A percentile compares a stretch with the other conserved stretches of the same genome.
Evolutionary conservation across 176 grass and related monocot genomes (phyloP).

Genomic region (Eleusine indica): DNA sequence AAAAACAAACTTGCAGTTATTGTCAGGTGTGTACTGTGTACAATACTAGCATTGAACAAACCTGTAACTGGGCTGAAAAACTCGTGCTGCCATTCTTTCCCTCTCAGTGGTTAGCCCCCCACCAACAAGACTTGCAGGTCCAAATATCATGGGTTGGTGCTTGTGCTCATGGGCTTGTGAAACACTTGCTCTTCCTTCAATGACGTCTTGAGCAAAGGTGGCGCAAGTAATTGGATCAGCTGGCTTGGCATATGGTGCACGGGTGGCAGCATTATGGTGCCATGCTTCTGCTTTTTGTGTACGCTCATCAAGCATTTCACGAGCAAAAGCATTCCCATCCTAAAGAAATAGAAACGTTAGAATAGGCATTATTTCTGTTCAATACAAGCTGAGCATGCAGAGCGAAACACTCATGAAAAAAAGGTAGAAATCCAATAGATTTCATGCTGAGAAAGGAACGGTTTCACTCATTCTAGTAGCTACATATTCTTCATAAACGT

Average conservation of each 20-base stretch:
- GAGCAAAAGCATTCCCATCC: conserved; percentile 75
- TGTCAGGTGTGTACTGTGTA: neutral
- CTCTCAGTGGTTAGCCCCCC: conserved; percentile 71
- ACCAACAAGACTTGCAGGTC: conserved; percentile 78
- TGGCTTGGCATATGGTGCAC: conserved; percentile 66
- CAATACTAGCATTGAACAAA: conserved; percentile 24
- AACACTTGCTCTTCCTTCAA: conserved; percentile 88
- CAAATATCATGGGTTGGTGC: conserved; percentile 95
- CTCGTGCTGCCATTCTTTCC: conserved; percentile 79
- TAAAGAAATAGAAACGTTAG: conserved; percentile 12
- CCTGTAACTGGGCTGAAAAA: conserved; percentile 96
- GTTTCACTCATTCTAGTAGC: neutral
- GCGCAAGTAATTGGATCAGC: conserved; percentile 93
- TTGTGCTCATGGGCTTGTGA: conserved; percentile 92
- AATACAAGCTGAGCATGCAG: neutral
- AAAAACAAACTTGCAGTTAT: neutral
- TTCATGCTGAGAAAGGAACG: neutral
- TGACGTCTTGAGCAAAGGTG: conserved; percentile 94
- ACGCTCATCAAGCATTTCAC: conserved; percentile 82
- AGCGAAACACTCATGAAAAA: neutral
- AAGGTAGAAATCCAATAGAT: neutral
- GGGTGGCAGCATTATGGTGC: conserved; percentile 76
- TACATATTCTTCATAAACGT: neutral
- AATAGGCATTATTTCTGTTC: neutral
- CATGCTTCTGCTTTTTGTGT: conserved; percentile 73